Percentiles rank a stretch among this genome's conserved stretches.
These are phyloP conservation scores for Cercophora samala DNA, from an alignment of 495 filamentous ascomycete species.

Conservation along the genomic window DNA sequence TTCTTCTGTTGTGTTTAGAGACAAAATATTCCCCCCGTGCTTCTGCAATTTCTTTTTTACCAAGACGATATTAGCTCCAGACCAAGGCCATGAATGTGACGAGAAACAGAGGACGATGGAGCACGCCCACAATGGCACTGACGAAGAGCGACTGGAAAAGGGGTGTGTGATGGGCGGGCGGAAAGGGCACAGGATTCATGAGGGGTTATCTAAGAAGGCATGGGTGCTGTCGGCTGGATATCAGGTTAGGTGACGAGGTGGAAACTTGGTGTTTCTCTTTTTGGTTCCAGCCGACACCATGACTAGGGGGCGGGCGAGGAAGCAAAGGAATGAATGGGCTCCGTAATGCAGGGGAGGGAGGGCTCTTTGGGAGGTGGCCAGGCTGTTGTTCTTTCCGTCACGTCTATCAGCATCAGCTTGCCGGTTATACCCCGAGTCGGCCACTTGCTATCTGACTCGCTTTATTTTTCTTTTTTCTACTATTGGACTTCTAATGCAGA, in stretches of 20 bases:
- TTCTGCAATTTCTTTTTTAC: conserved; percentile 28
- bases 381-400: conserved; percentile 8
- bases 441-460: conserved; percentile 31
- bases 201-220: not conserved
- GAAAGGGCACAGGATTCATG: conserved; percentile 6
- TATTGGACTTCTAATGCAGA: conserved; percentile 56
- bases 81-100: conserved; percentile 28
- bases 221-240: not conserved
- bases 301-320: not conserved
- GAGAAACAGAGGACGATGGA: conserved; percentile 20
- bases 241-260: conserved; percentile 3
- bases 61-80: conserved; percentile 31
- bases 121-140: conserved; percentile 8
- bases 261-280: conserved; percentile 6
- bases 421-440: conserved; percentile 25
- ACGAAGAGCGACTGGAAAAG: conserved; percentile 1
- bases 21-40: conserved; percentile 37
- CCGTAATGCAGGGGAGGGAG: conserved; percentile 2
- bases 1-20: conserved; percentile 36
- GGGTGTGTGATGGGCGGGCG: conserved; percentile 6
- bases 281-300: not conserved
- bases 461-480: conserved; percentile 43
- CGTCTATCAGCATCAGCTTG: conserved; percentile 14
- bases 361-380: not conserved
- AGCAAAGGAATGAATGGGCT: not conserved